Evolutionary conservation across 139 green algal genomes (phyloP).

Genomic region (Picochlorum sp.): DNA sequence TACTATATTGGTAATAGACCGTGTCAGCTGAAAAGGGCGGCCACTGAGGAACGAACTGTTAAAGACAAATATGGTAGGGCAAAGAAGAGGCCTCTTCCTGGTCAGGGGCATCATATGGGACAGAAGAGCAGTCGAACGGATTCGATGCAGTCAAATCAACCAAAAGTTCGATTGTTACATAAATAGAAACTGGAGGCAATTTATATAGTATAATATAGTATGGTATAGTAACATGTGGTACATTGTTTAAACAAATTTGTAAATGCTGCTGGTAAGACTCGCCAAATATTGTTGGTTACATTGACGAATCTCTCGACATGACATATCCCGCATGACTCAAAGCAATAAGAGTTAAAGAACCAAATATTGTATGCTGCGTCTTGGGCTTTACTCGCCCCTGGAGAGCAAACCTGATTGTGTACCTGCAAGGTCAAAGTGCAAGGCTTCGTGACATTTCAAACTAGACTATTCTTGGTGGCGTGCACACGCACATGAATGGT

Average conservation of each 20-base stretch:
- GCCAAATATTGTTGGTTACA: too few species aligned
- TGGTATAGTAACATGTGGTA: too few species aligned
- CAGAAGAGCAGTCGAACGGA: background rate
- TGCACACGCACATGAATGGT: too few species aligned
- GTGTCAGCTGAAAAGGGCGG: slow-evolving; percentile 66
- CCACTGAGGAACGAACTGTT: slow-evolving; percentile 52
- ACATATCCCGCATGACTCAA: background rate
- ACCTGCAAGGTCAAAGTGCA: too few species aligned
- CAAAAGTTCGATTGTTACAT: too few species aligned
- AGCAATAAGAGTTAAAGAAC: background rate
- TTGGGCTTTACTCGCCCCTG: background rate
- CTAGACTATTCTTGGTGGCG: too few species aligned
- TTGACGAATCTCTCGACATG: background rate
- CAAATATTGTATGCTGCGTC: slow-evolving; percentile 6
- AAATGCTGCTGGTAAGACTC: too few species aligned
- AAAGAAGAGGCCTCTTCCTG: slow-evolving; percentile 5
- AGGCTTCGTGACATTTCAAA: too few species aligned
- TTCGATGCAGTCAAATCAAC: too few species aligned
- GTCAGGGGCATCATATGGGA: background rate
- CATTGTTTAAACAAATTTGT: too few species aligned
- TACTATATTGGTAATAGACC: slow-evolving; percentile 89
- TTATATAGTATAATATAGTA: too few species aligned
- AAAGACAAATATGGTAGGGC: slow-evolving; percentile 2
- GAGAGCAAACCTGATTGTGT: background rate
- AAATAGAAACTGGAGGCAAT: too few species aligned